phyloP scores from a whole-genome alignment of 257 asterid species.

The Coffea eugenioides region DNA sequence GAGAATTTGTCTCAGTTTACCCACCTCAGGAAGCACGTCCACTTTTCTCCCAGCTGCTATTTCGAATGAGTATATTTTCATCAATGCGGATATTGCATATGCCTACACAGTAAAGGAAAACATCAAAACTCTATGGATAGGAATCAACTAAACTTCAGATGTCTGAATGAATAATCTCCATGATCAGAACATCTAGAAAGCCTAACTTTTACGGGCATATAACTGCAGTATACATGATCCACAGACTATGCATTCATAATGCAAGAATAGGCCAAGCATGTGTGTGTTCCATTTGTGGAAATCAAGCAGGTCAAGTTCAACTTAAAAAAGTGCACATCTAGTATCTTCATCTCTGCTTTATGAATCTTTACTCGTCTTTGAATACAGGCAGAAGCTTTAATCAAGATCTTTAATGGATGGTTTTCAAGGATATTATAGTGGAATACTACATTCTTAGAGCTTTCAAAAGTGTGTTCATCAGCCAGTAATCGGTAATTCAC shows the following conservation, averaged over 20 bases:
- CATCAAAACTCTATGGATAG: conserved; percentile 16
- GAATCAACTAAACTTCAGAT: neutral
- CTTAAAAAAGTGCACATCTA: neutral
- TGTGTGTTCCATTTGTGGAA: neutral
- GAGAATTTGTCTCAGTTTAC: neutral
- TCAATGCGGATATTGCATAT: conserved; percentile 80
- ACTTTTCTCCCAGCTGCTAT: conserved; percentile 86
- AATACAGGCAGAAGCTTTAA: no score
- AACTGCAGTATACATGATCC: neutral
- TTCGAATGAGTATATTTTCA: conserved; percentile 93
- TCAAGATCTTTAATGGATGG: no score
- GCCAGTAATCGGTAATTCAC: no score
- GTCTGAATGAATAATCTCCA: neutral
- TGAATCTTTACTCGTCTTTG: no score
- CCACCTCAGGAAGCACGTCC: conserved; percentile 91
- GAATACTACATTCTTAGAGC: no score
- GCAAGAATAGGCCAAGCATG: neutral
- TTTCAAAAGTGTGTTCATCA: no score
- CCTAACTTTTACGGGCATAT: neutral
- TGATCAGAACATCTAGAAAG: neutral
- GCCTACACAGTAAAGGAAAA: conserved; percentile 53
- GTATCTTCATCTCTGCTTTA: neutral
- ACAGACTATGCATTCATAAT: no score
- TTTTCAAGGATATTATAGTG: no score
- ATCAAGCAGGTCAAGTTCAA: neutral